A percentile compares a stretch with the other conserved stretches of the same genome.
Evolutionary conservation across 1,284 basidiomycete genomes (phyloP).

Genomic region (Cryptococcus floricola): DNA sequence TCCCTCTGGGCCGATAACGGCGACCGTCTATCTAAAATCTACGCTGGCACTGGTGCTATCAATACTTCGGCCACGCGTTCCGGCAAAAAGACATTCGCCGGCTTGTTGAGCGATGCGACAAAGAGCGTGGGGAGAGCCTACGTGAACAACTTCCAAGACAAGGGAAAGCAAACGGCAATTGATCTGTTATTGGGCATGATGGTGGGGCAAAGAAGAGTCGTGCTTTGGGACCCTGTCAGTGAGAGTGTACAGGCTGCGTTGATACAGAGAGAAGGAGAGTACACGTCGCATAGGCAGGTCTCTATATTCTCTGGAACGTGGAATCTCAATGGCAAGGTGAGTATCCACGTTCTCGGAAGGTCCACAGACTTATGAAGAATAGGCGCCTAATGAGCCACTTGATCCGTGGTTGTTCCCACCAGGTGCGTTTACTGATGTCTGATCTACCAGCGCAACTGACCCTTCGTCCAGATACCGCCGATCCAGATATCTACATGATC

Average conservation of each 20-base stretch:
- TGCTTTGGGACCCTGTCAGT: conserved; percentile 90
- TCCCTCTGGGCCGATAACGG: conserved; percentile 97
- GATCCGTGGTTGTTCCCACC: conserved; percentile 86
- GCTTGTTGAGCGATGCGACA: conserved; percentile 89
- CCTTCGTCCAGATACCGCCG: conserved; percentile 53
- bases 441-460: neutral
- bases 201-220: conserved; percentile 78
- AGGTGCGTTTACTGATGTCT: conserved; percentile 49
- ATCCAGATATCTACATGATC: conserved; percentile 84
- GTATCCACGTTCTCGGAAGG: conserved; percentile 17
- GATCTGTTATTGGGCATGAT: conserved; percentile 97
- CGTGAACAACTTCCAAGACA: conserved; percentile 98
- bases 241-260: conserved; percentile 74
- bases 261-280: conserved; percentile 69
- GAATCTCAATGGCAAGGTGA: conserved; percentile 88
- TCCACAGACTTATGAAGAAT: neutral
- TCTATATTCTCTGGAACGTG: conserved; percentile 85
- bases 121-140: conserved; percentile 89
- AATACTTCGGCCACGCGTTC: conserved; percentile 93
- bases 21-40: conserved; percentile 80
- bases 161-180: conserved; percentile 87
- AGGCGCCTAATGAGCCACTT: conserved; percentile 76
- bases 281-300: conserved; percentile 71
- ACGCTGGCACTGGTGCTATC: conserved; percentile 92
- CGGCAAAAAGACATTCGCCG: conserved; percentile 89